phyloP scores from a whole-genome alignment of 164 flowering plant species.

The Malania oleifera region DNA sequence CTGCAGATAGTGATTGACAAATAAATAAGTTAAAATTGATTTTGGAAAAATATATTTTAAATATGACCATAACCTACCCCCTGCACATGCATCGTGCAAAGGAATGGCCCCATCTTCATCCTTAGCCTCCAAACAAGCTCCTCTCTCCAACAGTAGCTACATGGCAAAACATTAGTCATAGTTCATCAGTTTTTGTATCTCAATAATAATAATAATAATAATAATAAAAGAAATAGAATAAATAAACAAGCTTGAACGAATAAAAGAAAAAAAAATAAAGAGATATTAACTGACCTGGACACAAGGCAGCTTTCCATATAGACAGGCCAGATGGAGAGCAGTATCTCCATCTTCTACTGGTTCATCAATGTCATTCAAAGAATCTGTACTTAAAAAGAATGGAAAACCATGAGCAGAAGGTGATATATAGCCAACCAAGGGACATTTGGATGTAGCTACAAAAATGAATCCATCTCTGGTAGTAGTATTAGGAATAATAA shows the following conservation, averaged over 20 bases:
- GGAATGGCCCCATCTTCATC: constrained; percentile 98
- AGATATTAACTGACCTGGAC: constrained; percentile 46
- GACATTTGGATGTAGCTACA: too few species aligned
- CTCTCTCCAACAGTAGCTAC: constrained; percentile 80
- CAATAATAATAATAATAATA: not conserved
- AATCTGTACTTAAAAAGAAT: constrained; percentile 34
- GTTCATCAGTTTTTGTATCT: not conserved
- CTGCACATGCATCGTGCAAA: constrained; percentile 95
- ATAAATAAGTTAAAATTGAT: not conserved
- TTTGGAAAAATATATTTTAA: not conserved
- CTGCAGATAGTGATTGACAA: constrained; percentile 30
- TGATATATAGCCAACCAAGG: too few species aligned
- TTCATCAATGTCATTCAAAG: constrained; percentile 65
- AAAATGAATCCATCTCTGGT: too few species aligned
- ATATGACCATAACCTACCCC: constrained; percentile 41
- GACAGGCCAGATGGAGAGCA: constrained; percentile 81
- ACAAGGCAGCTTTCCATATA: constrained; percentile 70
- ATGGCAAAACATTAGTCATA: constrained; percentile 4
- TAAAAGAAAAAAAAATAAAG: not conserved
- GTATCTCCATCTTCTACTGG: constrained; percentile 87
- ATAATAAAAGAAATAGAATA: not conserved
- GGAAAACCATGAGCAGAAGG: constrained; percentile 1
- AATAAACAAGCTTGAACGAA: not conserved
- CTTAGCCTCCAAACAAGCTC: constrained; percentile 66
- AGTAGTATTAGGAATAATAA: too few species aligned